phyloP scores from a whole-genome alignment of 1,139 yeast species.

The Diutina neorugosa region DNA sequence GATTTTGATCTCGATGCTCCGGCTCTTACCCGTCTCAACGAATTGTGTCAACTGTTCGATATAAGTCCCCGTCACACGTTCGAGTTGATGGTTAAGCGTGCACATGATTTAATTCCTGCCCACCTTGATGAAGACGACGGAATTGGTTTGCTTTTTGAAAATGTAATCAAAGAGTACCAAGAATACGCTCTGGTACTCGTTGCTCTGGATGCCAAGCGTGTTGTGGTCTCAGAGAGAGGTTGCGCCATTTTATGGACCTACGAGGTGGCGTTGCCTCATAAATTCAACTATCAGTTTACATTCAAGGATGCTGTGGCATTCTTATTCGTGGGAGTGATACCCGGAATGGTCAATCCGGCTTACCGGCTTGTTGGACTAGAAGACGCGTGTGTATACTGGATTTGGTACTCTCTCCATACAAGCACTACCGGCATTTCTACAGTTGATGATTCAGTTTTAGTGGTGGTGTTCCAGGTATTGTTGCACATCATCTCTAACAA shows the following conservation, averaged over 20 bases:
- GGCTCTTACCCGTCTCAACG: slow-evolving; percentile 33
- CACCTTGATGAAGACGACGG: slow-evolving; percentile 9
- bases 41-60: slow-evolving; percentile 51
- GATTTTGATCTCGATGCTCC: slow-evolving; percentile 11
- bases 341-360: slow-evolving; percentile 22
- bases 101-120: background rate
- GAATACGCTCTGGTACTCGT: slow-evolving; percentile 16
- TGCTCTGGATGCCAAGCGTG: slow-evolving; percentile 15
- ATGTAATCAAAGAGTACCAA: slow-evolving; percentile 23
- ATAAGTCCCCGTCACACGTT: slow-evolving; percentile 37
- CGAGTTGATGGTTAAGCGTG: slow-evolving; percentile 9
- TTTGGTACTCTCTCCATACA: slow-evolving; percentile 26
- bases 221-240: slow-evolving; percentile 22
- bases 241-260: slow-evolving; percentile 18
- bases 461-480: slow-evolving; percentile 18
- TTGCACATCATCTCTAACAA: slow-evolving; percentile 14
- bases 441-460: slow-evolving; percentile 6
- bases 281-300: slow-evolving; percentile 12
- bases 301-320: slow-evolving; percentile 23
- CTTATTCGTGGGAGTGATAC: slow-evolving; percentile 23
- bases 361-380: slow-evolving; percentile 15
- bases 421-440: slow-evolving; percentile 20
- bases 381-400: slow-evolving; percentile 26
- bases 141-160: slow-evolving; percentile 22
- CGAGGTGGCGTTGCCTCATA: slow-evolving; percentile 10